Evolutionary conservation across 441 rosid genomes (phyloP).

Genomic region (Adansonia rubrostipa): DNA sequence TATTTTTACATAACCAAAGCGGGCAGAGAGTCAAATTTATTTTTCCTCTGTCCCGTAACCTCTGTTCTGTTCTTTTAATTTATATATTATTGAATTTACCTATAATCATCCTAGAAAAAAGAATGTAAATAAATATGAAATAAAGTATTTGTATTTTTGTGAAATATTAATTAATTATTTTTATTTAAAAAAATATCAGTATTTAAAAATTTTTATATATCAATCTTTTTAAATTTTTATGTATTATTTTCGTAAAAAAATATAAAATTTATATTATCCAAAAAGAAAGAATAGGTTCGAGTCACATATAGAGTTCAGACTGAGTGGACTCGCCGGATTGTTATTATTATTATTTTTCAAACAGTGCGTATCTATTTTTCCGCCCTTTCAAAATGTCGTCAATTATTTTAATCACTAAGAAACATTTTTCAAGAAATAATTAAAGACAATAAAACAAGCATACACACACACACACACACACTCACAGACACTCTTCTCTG

Average conservation of each 20-base stretch:
- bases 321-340: background rate
- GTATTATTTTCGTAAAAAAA: background rate
- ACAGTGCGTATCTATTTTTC: background rate
- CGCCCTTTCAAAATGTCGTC: background rate
- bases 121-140: no score
- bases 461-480: background rate
- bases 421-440: background rate
- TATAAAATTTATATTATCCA: background rate
- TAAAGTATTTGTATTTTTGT: no score
- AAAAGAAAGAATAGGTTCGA: background rate
- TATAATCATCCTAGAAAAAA: background rate
- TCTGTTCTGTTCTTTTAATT: no score
- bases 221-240: background rate
- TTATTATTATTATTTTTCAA: background rate
- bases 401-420: slow-evolving; percentile 10
- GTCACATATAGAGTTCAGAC: background rate
- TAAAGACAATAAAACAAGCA: background rate
- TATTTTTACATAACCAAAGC: background rate
- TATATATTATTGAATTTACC: no score
- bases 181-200: background rate
- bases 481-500: background rate
- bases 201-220: no score
- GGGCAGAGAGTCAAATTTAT: no score
- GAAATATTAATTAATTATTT: no score
- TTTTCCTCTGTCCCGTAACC: background rate